Conservation (phyloP, 495 filamentous ascomycete genomes). For the Aspergillus diversus region DNA sequence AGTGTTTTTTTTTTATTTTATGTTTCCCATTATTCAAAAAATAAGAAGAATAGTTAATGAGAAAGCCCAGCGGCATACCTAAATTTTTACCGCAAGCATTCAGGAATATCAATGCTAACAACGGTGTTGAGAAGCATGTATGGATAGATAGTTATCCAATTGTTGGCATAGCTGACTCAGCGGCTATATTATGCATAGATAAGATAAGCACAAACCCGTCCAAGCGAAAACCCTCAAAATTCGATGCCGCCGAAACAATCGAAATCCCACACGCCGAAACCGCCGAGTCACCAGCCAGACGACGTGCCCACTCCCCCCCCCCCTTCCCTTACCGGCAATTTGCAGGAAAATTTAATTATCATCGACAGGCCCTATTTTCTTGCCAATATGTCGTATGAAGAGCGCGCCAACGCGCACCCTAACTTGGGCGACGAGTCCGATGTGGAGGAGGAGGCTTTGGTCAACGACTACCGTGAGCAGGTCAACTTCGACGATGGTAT, state of each 20-base stretch:
- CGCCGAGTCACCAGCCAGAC: conserved; percentile 35
- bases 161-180: conserved; percentile 41
- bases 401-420: conserved; percentile 54
- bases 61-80: too few relatives aligned
- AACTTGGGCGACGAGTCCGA: conserved; percentile 80
- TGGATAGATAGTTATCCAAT: too few relatives aligned
- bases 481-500: conserved; percentile 85
- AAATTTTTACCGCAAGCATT: too few relatives aligned
- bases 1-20: too few relatives aligned
- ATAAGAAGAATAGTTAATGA: too few relatives aligned
- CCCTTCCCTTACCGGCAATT: conserved; percentile 29
- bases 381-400: conserved; percentile 53
- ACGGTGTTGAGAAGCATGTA: too few relatives aligned
- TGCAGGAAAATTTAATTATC: conserved; percentile 27
- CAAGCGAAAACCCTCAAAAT: conserved; percentile 61
- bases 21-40: too few relatives aligned
- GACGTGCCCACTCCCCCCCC: conserved; percentile 34
- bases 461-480: conserved; percentile 93
- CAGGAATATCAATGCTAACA: too few relatives aligned
- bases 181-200: conserved; percentile 41
- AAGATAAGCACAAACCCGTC: conserved; percentile 52
- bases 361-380: conserved; percentile 23
- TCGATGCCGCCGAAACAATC: conserved; percentile 43
- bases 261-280: conserved; percentile 50
- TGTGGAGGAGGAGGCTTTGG: conserved; percentile 90